Evolutionary conservation across 176 grass and related monocot genomes (phyloP).

Genomic region (Saccharum spontaneum): DNA sequence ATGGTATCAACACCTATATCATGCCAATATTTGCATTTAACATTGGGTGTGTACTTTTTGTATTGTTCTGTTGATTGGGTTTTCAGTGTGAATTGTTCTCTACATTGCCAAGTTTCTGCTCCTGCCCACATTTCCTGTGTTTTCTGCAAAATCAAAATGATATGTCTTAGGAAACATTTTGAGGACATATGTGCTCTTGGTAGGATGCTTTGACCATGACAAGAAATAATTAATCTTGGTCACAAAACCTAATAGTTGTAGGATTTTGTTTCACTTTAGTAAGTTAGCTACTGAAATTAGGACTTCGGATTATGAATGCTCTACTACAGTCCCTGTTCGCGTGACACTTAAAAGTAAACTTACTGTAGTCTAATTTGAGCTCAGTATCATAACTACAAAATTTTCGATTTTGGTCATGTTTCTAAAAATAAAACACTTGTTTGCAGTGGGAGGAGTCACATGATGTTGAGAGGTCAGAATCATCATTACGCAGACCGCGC

Average conservation of each 20-base stretch:
- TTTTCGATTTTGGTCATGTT: constrained; percentile 1
- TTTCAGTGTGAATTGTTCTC: background rate
- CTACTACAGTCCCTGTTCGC: background rate
- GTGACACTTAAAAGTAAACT: background rate
- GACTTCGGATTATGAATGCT: background rate
- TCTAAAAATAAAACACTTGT: constrained; percentile 9
- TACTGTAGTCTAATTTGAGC: background rate
- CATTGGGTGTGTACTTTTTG: background rate
- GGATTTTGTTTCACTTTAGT: background rate
- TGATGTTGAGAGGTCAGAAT: constrained; percentile 25
- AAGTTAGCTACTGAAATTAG: constrained; percentile 15
- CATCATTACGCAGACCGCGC: constrained; percentile 30
- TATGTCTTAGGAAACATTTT: constrained; percentile 1
- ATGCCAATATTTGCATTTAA: background rate
- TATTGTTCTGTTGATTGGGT: background rate
- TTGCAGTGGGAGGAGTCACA: constrained; percentile 56
- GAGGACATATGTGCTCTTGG: constrained; percentile 4
- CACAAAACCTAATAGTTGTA: background rate
- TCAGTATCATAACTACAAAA: constrained; percentile 1
- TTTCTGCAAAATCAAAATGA: constrained; percentile 12
- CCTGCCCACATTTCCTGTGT: background rate
- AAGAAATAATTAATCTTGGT: background rate
- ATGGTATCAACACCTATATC: background rate
- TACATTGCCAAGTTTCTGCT: background rate
- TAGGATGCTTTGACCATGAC: background rate